A percentile compares a stretch with the other conserved stretches of the same genome.
phyloP scores from a whole-genome alignment of 306 rosid genomes.

The Prinsepia uniflora region DNA sequence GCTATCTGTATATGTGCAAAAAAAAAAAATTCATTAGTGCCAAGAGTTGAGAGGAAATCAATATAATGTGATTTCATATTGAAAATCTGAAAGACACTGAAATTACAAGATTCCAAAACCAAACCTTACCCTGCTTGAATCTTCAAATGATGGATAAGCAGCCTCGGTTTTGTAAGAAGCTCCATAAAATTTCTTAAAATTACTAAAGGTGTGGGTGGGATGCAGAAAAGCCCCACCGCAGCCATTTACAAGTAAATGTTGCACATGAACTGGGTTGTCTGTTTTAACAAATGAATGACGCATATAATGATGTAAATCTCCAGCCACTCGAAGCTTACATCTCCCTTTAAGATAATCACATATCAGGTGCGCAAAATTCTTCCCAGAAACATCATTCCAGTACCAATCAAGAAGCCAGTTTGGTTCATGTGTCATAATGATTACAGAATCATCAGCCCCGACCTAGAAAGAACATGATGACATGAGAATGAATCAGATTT shows the following conservation, averaged over 20 bases:
- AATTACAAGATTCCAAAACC: constrained; percentile 16
- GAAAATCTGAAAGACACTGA: not conserved
- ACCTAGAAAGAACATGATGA: constrained; percentile 49
- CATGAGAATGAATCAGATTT: constrained; percentile 21
- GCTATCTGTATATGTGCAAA: constrained; percentile 62
- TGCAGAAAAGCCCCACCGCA: constrained; percentile 99
- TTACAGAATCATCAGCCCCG: constrained; percentile 74
- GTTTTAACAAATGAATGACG: constrained; percentile 85
- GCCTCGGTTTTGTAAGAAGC: constrained; percentile 77
- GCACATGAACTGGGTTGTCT: constrained; percentile 67
- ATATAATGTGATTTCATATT: constrained; percentile 16
- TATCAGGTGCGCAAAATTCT: constrained; percentile 79
- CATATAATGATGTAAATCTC: constrained; percentile 99
- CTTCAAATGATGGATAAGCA: constrained; percentile 93
- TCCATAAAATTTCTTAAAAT: constrained; percentile 57
- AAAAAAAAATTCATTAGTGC: constrained; percentile 20
- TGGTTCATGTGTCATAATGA: constrained; percentile 90
- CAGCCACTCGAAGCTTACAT: constrained; percentile 93
- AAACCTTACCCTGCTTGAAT: constrained; percentile 77
- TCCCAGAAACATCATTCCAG: constrained; percentile 79
- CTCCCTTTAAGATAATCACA: constrained; percentile 83
- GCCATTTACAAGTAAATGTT: constrained; percentile 89
- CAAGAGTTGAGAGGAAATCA: constrained; percentile 9
- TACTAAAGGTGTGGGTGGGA: constrained; percentile 92
- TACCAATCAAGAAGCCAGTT: constrained; percentile 96